These are phyloP conservation scores for Bipolaris cookei DNA, from an alignment of 2,329 filamentous ascomycete species.

Conservation along the genomic window DNA sequence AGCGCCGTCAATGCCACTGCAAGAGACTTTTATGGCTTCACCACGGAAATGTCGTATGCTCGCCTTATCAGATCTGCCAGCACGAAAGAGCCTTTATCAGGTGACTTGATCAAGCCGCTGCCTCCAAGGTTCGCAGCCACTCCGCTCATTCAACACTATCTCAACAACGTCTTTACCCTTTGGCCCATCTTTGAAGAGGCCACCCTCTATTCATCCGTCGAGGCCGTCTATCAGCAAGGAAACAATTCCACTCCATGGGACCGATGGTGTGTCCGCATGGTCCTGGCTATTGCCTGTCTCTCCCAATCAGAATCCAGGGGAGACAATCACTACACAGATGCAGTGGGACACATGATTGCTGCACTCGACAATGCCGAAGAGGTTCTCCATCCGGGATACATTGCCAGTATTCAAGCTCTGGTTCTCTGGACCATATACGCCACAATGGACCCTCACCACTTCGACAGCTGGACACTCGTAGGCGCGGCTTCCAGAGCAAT, in stretches of 20 bases:
- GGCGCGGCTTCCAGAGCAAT: constrained; percentile 87
- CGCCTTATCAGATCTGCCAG: constrained; percentile 85
- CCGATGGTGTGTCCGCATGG: constrained; percentile 86
- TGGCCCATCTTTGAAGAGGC: constrained; percentile 85
- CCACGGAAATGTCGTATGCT: constrained; percentile 89
- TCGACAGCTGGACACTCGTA: constrained; percentile 92
- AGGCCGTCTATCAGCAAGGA: constrained; percentile 77
- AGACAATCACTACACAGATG: constrained; percentile 67
- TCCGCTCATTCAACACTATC: constrained; percentile 79
- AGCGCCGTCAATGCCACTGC: constrained; percentile 95
- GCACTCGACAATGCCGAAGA: constrained; percentile 81
- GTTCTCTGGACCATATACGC: constrained; percentile 87
- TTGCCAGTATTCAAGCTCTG: constrained; percentile 85
- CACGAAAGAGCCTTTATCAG: constrained; percentile 73
- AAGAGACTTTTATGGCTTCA: constrained; percentile 88
- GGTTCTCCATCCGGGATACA: constrained; percentile 83
- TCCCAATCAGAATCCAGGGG: constrained; percentile 71
- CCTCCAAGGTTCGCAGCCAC: constrained; percentile 73
- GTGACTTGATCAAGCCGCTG: constrained; percentile 64
- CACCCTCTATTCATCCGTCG: constrained; percentile 75
- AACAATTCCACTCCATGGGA: constrained; percentile 70
- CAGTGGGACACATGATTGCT: constrained; percentile 65
- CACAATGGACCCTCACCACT: constrained; percentile 86
- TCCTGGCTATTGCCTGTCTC: constrained; percentile 80
- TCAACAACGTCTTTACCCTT: constrained; percentile 79